Evolutionary conservation across 192 early-diverging fungal genomes (phyloP), one percentile per base, ranked within the genome.

Genomic region (Cetraspora pellucida): DNA sequence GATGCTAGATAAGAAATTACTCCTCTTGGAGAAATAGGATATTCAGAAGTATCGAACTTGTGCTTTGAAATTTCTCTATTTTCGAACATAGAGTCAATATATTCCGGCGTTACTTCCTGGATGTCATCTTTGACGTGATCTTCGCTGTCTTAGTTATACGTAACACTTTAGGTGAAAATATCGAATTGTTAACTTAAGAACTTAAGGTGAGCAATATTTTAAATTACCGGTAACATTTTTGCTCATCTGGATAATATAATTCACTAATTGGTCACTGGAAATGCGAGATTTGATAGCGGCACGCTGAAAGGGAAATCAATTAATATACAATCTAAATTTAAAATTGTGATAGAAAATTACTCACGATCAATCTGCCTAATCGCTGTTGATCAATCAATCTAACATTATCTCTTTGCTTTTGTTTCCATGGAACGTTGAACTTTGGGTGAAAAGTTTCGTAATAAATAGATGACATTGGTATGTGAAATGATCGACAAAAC

Each of bases 381-480:
- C 50, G n/a, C 14, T 1, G 3, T 10, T 49, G 30, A 49, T 71
- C 69, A 49, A 54, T 31, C 16, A 16, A n/a, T 52, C 25, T 46
- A 19, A 46, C 21, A 28, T 16, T 28, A 30, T 27, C 19, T 25
- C 47, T 54, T 13, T 49, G 47, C 6, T 71, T 71, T 25, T 27
- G 23, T 25, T 71, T 52, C 28, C 69, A 49, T 49, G 49, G 49
- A 54, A 71, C 30, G 14, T 50, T 30, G 50, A 54, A 71, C 30
- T 52, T 71, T 4, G 69, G 47, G 16, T 71, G 69, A 27, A 50
- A 52, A n/a, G 17, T 71, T 49, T 71, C 46, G 52, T 54, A 71
- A 37, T 71, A 71, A 1, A 49, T 52, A 3, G 46, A 25, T 7
- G 69, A 71, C 69, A 71, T 54, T 50, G 45, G 69, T 0, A 71